Conservation (phyloP, 345 rosid species). For the Noccaea caerulescens region DNA sequence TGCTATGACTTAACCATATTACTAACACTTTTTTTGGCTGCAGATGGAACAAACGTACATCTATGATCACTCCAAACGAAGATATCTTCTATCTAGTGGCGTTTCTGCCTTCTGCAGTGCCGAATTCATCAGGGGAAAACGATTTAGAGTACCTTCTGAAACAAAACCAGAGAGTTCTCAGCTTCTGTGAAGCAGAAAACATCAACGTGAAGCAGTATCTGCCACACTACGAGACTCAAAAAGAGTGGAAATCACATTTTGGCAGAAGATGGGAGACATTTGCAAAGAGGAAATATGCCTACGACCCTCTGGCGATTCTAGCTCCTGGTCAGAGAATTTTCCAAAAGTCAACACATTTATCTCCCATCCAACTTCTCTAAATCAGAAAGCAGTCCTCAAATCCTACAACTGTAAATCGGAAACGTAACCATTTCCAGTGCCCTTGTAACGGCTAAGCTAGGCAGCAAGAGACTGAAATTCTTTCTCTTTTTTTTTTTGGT, state of each 20-base stretch:
- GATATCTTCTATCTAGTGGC: conserved; percentile 78
- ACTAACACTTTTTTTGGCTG: conserved; percentile 34
- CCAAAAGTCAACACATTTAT: conserved; percentile 50
- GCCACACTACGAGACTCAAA: conserved; percentile 63
- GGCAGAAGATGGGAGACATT: conserved; percentile 77
- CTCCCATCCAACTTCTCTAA: conserved; percentile 35
- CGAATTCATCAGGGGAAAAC: conserved; percentile 60
- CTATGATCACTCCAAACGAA: conserved; percentile 76
- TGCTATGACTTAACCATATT: conserved; percentile 9
- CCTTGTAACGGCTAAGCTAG: conserved; percentile 37
- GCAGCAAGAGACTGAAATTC: conserved; percentile 32
- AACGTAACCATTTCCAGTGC: conserved; percentile 10
- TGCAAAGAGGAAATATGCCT: conserved; percentile 59
- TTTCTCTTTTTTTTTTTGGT: conserved; percentile 8
- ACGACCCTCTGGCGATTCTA: conserved; percentile 84
- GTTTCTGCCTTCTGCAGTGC: conserved; percentile 75
- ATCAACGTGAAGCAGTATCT: conserved; percentile 75
- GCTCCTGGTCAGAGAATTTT: conserved; percentile 91
- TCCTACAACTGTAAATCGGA: conserved; percentile 49
- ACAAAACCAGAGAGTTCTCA: conserved; percentile 63
- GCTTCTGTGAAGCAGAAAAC: conserved; percentile 49
- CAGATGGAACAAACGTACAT: conserved; percentile 89
- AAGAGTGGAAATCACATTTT: conserved; percentile 83
- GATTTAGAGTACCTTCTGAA: conserved; percentile 60
- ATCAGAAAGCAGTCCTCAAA: conserved; percentile 27